A percentile compares a stretch with the other conserved stretches of the same genome.
Conservation (phyloP, 2,329 filamentous ascomycete species). For the Aspergillus luchuensis region DNA sequence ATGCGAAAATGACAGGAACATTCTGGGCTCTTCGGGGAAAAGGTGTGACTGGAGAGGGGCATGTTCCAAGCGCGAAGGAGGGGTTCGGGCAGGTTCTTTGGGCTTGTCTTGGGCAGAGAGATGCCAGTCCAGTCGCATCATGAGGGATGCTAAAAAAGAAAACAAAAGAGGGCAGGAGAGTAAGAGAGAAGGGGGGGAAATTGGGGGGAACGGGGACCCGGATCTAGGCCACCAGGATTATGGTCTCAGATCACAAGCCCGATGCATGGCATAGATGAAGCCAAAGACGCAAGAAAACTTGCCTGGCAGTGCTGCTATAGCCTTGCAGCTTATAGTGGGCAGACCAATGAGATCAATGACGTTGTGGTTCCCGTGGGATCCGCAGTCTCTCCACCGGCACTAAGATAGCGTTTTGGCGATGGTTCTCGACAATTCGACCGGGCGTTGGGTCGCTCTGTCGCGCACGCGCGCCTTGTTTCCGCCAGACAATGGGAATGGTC, state of each 20-base stretch:
- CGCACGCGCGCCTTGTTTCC: background rate
- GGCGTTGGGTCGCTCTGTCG: constrained; percentile 1
- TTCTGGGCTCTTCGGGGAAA: constrained; percentile 21
- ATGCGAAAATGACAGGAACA: constrained; percentile 17
- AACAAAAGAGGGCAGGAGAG: too few species aligned
- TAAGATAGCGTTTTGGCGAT: constrained; percentile 15
- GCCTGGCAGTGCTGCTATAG: constrained; percentile 4
- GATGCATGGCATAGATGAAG: constrained; percentile 2
- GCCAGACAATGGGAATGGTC: background rate
- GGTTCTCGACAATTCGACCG: constrained; percentile 15
- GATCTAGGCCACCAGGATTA: constrained; percentile 1
- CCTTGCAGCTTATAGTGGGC: background rate
- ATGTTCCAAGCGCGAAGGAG: background rate
- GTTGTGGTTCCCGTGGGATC: constrained; percentile 16
- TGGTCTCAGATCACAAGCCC: constrained; percentile 6
- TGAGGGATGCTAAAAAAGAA: too few species aligned
- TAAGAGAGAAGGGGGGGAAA: background rate
- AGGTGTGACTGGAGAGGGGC: background rate
- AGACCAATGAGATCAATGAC: constrained; percentile 12
- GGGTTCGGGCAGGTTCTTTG: constrained; percentile 9
- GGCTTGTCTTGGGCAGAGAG: constrained; percentile 3
- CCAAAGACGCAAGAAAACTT: constrained; percentile 7
- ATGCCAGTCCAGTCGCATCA: too few species aligned
- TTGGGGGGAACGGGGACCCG: background rate
- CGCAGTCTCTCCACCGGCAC: constrained; percentile 15